phyloP scores from a whole-genome alignment of 2,329 filamentous ascomycete species.

The Fusarium albidum region DNA sequence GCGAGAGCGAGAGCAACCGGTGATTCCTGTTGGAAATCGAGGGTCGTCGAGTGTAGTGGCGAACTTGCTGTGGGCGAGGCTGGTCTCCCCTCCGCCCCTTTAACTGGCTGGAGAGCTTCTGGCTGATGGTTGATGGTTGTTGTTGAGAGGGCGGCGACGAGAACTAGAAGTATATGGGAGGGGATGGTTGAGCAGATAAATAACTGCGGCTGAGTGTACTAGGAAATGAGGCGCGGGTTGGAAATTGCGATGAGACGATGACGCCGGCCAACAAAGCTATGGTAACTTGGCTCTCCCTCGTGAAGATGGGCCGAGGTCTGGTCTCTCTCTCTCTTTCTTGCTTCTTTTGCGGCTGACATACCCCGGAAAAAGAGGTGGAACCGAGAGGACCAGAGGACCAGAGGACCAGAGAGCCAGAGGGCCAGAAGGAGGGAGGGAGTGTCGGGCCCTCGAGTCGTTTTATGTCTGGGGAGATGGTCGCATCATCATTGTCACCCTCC shows the following conservation, averaged over 20 bases:
- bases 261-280: slow-evolving; percentile 12
- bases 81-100: too few relatives aligned
- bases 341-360: neutral
- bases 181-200: slow-evolving; percentile 1
- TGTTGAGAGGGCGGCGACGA: neutral
- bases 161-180: neutral
- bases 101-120: too few relatives aligned
- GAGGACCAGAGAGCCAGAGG: too few relatives aligned
- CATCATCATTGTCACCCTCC: slow-evolving; percentile 12
- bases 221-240: slow-evolving; percentile 24
- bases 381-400: too few relatives aligned
- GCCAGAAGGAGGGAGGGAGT: too few relatives aligned
- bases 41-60: too few relatives aligned
- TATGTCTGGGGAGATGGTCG: slow-evolving; percentile 19
- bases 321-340: neutral
- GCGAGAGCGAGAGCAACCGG: too few relatives aligned
- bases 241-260: slow-evolving; percentile 31
- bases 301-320: slow-evolving; percentile 11
- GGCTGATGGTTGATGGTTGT: neutral
- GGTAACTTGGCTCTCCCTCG: slow-evolving; percentile 6
- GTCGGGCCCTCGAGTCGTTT: slow-evolving; percentile 6
- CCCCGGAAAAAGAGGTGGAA: neutral
- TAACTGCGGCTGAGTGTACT: neutral
- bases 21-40: too few relatives aligned
- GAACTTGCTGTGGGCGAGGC: too few relatives aligned